Base-by-base conservation (phyloP, 2,329 filamentous ascomycete species). In the Coniochaeta pulveracea region DNA sequence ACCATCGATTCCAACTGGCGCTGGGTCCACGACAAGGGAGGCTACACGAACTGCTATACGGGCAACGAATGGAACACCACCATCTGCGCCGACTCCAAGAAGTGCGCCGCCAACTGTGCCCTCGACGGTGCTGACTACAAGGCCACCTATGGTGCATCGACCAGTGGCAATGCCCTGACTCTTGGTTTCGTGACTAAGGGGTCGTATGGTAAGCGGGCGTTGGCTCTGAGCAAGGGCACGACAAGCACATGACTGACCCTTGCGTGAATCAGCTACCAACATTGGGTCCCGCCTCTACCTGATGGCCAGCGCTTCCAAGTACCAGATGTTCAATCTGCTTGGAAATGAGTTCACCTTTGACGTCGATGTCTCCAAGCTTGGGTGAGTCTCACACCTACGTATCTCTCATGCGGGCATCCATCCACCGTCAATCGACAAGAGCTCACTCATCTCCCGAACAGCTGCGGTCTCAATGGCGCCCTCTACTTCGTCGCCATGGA, bases 291-390 rank as follows among this genome's bases (percentile, higher is more conserved):
- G 50, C 28, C 37, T 50, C 31, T 54, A 54, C 39, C 40, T 54
- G 31, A 52, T 54, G 50, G 44, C 42, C 23, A 45, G 48, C 28
- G 31, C 38, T 15, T 43, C 33, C 41, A 50, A 52, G 43, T 54
- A 54, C 43, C 47, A 52, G 38, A 66, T 67, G 46, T 71, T 79
- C 54, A 64, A 69, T 37, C 57, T 78, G 31, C 59, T 69, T 30
- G 69, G 69, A 53, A 61, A 71, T 45, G 75, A 80, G 50, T 71
- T 80, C 51, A 69, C 70, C 16, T 77, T 80, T 39, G 73, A 77
- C 35, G 73, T 79, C 15, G 75, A 80, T 48, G 64, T 76, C 24
- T 76, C 72, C 27, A 65, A 67, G 42, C 58, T 79, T 19, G 67
- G 64, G 37, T 76, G 68, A 43, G 72, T 71, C 37, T 47, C 72